Base-by-base conservation (phyloP, 2,329 filamentous ascomycete species). In the Paraphaeosphaeria minitans region DNA sequence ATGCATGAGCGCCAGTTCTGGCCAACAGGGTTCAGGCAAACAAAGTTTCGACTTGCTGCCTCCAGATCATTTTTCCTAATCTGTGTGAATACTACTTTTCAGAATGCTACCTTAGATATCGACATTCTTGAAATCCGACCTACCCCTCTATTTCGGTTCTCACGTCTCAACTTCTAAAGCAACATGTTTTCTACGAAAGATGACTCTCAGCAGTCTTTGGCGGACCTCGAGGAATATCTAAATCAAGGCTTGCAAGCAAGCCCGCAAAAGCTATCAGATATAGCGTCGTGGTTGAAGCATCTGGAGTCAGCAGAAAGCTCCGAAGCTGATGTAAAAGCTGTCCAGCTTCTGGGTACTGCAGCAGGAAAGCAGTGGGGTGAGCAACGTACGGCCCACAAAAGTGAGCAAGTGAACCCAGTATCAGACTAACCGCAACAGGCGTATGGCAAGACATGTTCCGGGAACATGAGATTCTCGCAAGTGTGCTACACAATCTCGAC, bases 271-370 rank as follows among this genome's bases (percentile, higher is more conserved):
- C 61, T 69, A 24, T 53, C 48, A 39, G 56, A 62, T n/a, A 50
- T 71, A 31, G 57, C 62, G 24, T 56, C 53, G 33, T 56, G 60
- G 53, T 60, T 73, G 31, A 58, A 56, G 46, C 55, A 56, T 22
- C 60, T 68, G 9, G 53, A 42, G 13, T 33, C 51, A 22, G 49
- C 59, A 27, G 57, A 55, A 22, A 57, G 66, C 37, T 29, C 52
- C 24, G 61, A 61, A 31, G 50, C 51, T 16, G 55, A 56, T 35
- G 66, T 70, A 52, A 65, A 60, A 24, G 61, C 62, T 52, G 53
- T 71, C 27, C 65, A 73, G 47, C 49, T 68, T 43, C 56, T 77
- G 13, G 75, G 71, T 31, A 76, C 73, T 27, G 72, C 71, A 41
- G 71, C 73, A 35, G 75, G 75, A 35, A 66, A 63, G n/a, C 51